Percentiles rank a stretch among this genome's conserved stretches.
These are phyloP conservation scores for Serendipita sp. DNA, from an alignment of 768 basidiomycete species.

Conservation along the genomic window DNA sequence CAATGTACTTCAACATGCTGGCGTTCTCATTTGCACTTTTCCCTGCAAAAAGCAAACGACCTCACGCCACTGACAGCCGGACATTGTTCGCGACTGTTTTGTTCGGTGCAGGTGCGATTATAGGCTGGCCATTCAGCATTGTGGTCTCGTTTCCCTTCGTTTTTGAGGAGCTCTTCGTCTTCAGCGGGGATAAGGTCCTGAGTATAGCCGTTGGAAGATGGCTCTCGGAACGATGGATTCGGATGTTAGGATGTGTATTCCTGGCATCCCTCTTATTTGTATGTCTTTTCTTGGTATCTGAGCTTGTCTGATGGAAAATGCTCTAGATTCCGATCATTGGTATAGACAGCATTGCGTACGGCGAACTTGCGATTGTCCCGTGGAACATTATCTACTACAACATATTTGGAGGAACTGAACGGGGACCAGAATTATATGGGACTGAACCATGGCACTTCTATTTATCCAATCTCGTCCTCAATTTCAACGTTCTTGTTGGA, in stretches of 20 bases:
- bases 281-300: slow-evolving; percentile 17
- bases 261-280: slow-evolving; percentile 50
- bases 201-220: slow-evolving; percentile 32
- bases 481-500: slow-evolving; percentile 79
- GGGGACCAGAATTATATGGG: slow-evolving; percentile 88
- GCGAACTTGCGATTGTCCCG: slow-evolving; percentile 59
- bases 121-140: slow-evolving; percentile 96
- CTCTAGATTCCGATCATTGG: slow-evolving; percentile 67
- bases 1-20: slow-evolving; percentile 76
- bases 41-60: slow-evolving; percentile 17
- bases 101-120: slow-evolving; percentile 69
- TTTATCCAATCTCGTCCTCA: slow-evolving; percentile 73
- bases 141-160: slow-evolving; percentile 80
- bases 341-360: slow-evolving; percentile 80
- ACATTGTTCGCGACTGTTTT: slow-evolving; percentile 49
- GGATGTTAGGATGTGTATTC: slow-evolving; percentile 37
- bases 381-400: slow-evolving; percentile 95
- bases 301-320: background rate
- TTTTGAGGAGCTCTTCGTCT: slow-evolving; percentile 74
- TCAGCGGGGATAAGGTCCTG: slow-evolving; percentile 48
- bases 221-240: slow-evolving; percentile 44
- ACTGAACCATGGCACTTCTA: slow-evolving; percentile 82
- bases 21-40: slow-evolving; percentile 48
- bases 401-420: slow-evolving; percentile 60
- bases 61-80: slow-evolving; percentile 36